Conservation (phyloP, 192 early-diverging fungal species). For the Ramicandelaber brevisporus region DNA sequence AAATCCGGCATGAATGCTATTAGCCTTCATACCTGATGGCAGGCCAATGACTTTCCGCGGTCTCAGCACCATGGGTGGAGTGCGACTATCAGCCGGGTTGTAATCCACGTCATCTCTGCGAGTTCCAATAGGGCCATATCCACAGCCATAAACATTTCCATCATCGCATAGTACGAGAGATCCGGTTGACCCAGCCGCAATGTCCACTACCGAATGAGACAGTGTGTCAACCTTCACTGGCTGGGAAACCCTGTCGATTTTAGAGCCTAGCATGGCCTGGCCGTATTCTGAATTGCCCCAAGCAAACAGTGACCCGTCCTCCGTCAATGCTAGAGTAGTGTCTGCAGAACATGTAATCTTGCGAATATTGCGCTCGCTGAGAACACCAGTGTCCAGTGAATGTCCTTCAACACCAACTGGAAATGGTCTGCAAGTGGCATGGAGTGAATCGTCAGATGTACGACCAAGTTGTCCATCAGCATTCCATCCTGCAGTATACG, state of each 20-base stretch:
- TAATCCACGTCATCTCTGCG: too few species aligned
- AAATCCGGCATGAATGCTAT: too few species aligned
- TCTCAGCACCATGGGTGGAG: too few species aligned
- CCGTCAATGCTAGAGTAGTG: not conserved
- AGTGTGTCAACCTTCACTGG: not conserved
- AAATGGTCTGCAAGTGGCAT: too few species aligned
- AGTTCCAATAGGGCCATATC: slow-evolving; percentile 1
- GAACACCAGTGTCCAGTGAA: not conserved
- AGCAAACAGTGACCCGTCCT: not conserved
- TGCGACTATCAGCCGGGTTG: too few species aligned
- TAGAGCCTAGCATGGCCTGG: slow-evolving; percentile 1
- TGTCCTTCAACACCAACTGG: not conserved
- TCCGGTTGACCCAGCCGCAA: slow-evolving; percentile 1
- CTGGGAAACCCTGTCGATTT: not conserved
- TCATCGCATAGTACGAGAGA: not conserved
- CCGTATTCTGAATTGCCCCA: slow-evolving; percentile 5
- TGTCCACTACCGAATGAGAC: not conserved
- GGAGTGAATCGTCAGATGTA: not conserved
- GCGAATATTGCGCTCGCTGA: not conserved
- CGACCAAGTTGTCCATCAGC: slow-evolving; percentile 3
- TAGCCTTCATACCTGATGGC: too few species aligned
- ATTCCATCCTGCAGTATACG: slow-evolving; percentile 2
- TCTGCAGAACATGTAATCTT: slow-evolving; percentile 1
- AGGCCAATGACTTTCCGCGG: too few species aligned
- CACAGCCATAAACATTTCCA: slow-evolving; percentile 1